Evolutionary conservation across 192 early-diverging fungal genomes (phyloP).

Genomic region (Backusella circina): DNA sequence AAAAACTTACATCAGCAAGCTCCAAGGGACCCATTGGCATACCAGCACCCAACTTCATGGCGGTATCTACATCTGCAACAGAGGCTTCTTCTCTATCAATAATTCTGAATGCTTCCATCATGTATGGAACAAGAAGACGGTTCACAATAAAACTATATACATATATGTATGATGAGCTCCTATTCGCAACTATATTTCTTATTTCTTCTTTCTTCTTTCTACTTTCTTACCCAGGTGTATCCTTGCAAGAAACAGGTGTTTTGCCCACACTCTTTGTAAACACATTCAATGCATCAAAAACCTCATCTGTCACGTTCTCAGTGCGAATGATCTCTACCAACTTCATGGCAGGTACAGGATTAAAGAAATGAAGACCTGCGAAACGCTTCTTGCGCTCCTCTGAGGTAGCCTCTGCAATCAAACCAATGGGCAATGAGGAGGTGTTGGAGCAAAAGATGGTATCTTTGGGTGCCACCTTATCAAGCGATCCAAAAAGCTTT

Average conservation of each 20-base stretch:
- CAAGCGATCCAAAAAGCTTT: conserved; percentile 70
- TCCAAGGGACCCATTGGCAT: conserved; percentile 95
- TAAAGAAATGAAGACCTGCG: conserved; percentile 95
- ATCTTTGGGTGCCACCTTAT: conserved; percentile 62
- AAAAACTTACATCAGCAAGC: conserved; percentile 60
- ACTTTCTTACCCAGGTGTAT: conserved; percentile 80
- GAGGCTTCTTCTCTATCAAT: conserved; percentile 87
- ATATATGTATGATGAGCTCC: neutral
- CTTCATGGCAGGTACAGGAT: conserved; percentile 99
- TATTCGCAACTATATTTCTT: too few relatives aligned
- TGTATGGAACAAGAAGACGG: conserved; percentile 92
- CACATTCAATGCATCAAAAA: conserved; percentile 60
- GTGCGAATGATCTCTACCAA: conserved; percentile 92
- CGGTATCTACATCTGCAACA: conserved; percentile 84
- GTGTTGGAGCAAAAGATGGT: conserved; percentile 93
- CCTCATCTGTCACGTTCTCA: conserved; percentile 51
- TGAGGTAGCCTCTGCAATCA: conserved; percentile 69
- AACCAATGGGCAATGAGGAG: conserved; percentile 80
- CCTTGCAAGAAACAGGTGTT: conserved; percentile 89
- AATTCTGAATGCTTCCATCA: conserved; percentile 93
- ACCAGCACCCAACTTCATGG: conserved; percentile 97
- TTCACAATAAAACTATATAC: conserved; percentile 82
- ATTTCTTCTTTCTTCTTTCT: too few relatives aligned
- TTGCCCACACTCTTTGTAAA: conserved; percentile 81
- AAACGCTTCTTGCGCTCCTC: conserved; percentile 54